Evolutionary conservation across 1,284 basidiomycete species (phyloP).

Genomic region (Ceratobasidium sp.): DNA sequence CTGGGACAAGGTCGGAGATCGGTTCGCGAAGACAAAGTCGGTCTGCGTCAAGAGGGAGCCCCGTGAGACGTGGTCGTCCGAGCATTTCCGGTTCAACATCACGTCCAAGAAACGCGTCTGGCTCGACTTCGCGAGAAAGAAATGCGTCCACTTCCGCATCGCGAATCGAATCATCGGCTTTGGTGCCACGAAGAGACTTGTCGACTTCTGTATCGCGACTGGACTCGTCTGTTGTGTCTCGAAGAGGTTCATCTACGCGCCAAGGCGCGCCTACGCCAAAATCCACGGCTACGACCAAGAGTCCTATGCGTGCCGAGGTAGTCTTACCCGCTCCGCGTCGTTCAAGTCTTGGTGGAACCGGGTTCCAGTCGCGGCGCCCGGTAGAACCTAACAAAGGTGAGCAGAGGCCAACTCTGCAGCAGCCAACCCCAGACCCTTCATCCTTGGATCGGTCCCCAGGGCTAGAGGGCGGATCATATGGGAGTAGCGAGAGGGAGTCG

Average conservation of each 20-base stretch:
- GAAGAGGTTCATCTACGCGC: no score
- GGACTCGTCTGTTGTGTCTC: no score
- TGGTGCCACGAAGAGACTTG: background rate
- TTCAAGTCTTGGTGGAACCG: background rate
- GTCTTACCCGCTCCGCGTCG: slow-evolving; percentile 12
- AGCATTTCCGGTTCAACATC: background rate
- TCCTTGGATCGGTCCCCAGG: slow-evolving; percentile 28
- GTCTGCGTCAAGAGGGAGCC: background rate
- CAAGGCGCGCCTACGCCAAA: background rate
- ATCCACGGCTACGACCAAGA: background rate
- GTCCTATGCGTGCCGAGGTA: slow-evolving; percentile 16
- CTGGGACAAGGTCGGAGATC: background rate
- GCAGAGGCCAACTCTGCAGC: background rate
- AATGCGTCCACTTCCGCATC: background rate
- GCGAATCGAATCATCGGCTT: background rate
- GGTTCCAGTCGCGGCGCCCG: background rate
- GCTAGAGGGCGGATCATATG: background rate
- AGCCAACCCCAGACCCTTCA: slow-evolving; percentile 32
- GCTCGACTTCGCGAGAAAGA: background rate
- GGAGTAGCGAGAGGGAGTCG: background rate
- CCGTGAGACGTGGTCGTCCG: background rate
- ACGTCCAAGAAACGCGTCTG: background rate
- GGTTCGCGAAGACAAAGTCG: background rate
- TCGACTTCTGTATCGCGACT: background rate
- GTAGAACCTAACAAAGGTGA: background rate